Percentiles rank a stretch among this genome's conserved stretches.
Evolutionary conservation across 768 basidiomycete genomes (phyloP).

Genomic region (Clavaria fumosa): DNA sequence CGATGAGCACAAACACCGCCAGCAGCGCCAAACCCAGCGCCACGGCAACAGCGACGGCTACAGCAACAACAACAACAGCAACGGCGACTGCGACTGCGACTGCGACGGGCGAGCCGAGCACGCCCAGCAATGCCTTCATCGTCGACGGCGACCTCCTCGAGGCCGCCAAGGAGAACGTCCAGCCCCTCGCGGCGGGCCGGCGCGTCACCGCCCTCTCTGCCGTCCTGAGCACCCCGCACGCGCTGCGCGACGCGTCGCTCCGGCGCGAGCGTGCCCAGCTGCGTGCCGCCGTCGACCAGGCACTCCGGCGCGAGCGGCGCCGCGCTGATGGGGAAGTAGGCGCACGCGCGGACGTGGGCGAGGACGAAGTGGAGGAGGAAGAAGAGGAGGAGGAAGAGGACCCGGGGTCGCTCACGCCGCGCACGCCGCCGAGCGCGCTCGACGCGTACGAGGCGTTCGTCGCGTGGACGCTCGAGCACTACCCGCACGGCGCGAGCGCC

Average conservation of each 20-base stretch:
- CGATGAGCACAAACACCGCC: no score
- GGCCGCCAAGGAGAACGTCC: conserved; percentile 78
- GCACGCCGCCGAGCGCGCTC: no score
- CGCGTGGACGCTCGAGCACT: conserved; percentile 86
- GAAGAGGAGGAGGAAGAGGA: conserved; percentile 28
- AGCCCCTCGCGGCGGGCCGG: conserved; percentile 65
- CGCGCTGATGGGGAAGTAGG: no score
- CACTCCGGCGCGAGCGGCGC: no score
- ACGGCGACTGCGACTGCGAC: neutral
- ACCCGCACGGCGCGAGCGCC: conserved; percentile 81
- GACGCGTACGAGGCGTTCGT: conserved; percentile 80
- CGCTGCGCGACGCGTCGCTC: conserved; percentile 56
- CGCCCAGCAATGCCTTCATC: conserved; percentile 32
- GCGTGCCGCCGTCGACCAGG: conserved; percentile 56
- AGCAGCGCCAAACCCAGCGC: no score
- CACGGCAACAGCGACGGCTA: no score
- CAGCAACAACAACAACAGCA: no score
- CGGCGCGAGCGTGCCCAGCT: conserved; percentile 48
- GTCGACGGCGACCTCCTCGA: conserved; percentile 74
- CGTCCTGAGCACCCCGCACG: conserved; percentile 62
- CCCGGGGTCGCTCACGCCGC: no score
- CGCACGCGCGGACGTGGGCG: no score
- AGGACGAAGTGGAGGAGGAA: conserved; percentile 70
- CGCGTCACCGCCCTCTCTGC: conserved; percentile 65
- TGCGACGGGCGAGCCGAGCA: neutral